Percentiles rank a stretch among this genome's conserved stretches.
Conservation (phyloP, 352 stramenopile species). For the Globisporangium nodosum region DNA sequence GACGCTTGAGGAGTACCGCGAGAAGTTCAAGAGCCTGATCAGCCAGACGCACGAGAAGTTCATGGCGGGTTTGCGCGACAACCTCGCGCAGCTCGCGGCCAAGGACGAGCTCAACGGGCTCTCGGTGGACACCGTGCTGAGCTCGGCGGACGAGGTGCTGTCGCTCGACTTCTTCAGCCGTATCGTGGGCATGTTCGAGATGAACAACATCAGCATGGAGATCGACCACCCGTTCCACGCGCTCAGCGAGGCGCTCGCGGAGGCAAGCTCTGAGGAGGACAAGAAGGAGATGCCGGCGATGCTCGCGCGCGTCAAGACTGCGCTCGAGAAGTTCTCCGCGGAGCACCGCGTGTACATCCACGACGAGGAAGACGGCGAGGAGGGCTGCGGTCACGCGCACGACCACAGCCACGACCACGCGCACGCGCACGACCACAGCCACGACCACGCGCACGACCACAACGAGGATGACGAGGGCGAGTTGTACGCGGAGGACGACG, state of each 20-base stretch:
- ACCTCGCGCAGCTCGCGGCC: conserved; percentile 32
- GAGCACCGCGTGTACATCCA: conserved; percentile 42
- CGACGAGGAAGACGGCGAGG: conserved; percentile 21
- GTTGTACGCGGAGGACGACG: conserved; percentile 48
- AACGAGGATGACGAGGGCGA: conserved; percentile 42
- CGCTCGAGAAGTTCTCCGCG: conserved; percentile 61
- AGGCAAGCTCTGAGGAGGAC: conserved; percentile 41
- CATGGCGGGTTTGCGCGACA: conserved; percentile 45
- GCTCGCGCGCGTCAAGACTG: conserved; percentile 56
- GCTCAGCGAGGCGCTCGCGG: conserved; percentile 49
- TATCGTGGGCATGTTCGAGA: conserved; percentile 95
- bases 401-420: conserved; percentile 28
- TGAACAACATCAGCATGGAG: conserved; percentile 96
- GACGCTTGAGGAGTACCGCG: conserved; percentile 62
- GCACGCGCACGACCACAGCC: conserved; percentile 15
- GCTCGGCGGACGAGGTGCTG: conserved; percentile 46
- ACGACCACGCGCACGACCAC: conserved; percentile 18
- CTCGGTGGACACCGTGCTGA: conserved; percentile 39
- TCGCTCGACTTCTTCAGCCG: conserved; percentile 81
- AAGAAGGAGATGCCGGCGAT: conserved; percentile 60
- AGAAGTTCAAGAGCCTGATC: conserved; percentile 58
- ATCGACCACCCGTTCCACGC: conserved; percentile 81
- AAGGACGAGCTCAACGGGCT: conserved; percentile 57
- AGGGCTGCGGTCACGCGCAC: conserved; percentile 17
- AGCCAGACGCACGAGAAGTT: conserved; percentile 55